These are phyloP conservation scores for Ilyonectria destructans DNA, from an alignment of 2,329 filamentous ascomycete genomes.

Conservation along the genomic window DNA sequence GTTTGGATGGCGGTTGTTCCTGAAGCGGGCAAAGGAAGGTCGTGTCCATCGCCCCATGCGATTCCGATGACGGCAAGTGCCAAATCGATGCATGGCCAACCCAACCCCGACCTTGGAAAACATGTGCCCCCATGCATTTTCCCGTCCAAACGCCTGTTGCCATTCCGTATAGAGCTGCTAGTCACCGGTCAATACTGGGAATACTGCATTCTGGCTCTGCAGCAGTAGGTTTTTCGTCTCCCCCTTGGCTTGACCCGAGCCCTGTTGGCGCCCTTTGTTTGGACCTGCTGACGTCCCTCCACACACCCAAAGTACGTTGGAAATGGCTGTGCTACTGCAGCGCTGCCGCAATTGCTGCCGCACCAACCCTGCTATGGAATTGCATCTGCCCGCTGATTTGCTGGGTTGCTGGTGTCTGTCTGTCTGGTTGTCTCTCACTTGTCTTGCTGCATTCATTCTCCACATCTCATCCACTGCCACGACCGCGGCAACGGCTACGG, in stretches of 20 bases:
- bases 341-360: conserved; percentile 10
- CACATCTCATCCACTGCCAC: conserved; percentile 38
- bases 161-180: neutral
- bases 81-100: conserved; percentile 31
- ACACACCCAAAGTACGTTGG: conserved; percentile 15
- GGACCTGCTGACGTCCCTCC: conserved; percentile 27
- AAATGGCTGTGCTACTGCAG: conserved; percentile 27
- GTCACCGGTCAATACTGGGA: neutral
- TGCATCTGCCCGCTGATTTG: conserved; percentile 17
- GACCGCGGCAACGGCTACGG: conserved; percentile 25
- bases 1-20: conserved; percentile 27
- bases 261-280: conserved; percentile 14
- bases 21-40: conserved; percentile 27
- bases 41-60: conserved; percentile 29
- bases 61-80: conserved; percentile 43
- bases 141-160: conserved; percentile 3
- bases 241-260: conserved; percentile 7
- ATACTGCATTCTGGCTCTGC: neutral
- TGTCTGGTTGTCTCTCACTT: neutral
- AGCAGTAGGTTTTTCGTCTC: neutral
- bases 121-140: conserved; percentile 2
- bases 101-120: neutral
- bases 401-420: neutral
- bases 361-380: neutral
- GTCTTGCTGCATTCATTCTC: conserved; percentile 3